phyloP scores from a whole-genome alignment of 2,329 filamentous ascomycete species.

The Rhinocladiella similis region DNA sequence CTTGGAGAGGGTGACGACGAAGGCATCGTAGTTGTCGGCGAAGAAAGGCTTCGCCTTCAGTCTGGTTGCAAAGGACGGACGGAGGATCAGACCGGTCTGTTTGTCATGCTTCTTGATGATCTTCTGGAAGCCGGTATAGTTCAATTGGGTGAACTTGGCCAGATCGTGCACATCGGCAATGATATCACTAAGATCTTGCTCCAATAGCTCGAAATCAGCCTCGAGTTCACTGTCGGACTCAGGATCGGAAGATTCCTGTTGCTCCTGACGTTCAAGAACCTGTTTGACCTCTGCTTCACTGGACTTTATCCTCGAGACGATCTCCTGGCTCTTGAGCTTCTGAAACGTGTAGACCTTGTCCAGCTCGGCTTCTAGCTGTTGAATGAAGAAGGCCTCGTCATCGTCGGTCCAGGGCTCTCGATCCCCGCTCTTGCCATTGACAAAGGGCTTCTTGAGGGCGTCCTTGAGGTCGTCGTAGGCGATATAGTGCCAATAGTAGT shows the following conservation, averaged over 20 bases:
- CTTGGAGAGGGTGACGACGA: slow-evolving; percentile 90
- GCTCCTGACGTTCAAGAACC: slow-evolving; percentile 73
- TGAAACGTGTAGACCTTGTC: slow-evolving; percentile 98
- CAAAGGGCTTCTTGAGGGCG: slow-evolving; percentile 74
- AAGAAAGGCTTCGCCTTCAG: slow-evolving; percentile 97
- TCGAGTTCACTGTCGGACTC: slow-evolving; percentile 55
- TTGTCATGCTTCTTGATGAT: slow-evolving; percentile 99
- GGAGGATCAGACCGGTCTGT: slow-evolving; percentile 89
- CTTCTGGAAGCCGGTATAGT: slow-evolving; percentile 99
- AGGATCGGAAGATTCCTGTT: slow-evolving; percentile 41
- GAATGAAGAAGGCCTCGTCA: slow-evolving; percentile 85
- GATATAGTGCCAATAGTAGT: slow-evolving; percentile 98
- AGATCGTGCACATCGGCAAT: slow-evolving; percentile 98
- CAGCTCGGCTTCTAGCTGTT: slow-evolving; percentile 82
- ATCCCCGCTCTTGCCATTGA: slow-evolving; percentile 50
- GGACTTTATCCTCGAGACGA: slow-evolving; percentile 82
- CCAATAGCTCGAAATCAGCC: slow-evolving; percentile 89
- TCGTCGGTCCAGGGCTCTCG: slow-evolving; percentile 81
- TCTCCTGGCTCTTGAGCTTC: slow-evolving; percentile 95
- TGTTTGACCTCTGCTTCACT: slow-evolving; percentile 88
- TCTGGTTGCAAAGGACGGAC: slow-evolving; percentile 91
- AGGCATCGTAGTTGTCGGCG: slow-evolving; percentile 97
- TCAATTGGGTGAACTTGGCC: slow-evolving; percentile 96
- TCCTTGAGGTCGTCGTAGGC: slow-evolving; percentile 92
- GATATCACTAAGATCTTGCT: slow-evolving; percentile 94